Evolutionary conservation across 495 filamentous ascomycete genomes (phyloP).

Genomic region (Daldinia caldariorum): DNA sequence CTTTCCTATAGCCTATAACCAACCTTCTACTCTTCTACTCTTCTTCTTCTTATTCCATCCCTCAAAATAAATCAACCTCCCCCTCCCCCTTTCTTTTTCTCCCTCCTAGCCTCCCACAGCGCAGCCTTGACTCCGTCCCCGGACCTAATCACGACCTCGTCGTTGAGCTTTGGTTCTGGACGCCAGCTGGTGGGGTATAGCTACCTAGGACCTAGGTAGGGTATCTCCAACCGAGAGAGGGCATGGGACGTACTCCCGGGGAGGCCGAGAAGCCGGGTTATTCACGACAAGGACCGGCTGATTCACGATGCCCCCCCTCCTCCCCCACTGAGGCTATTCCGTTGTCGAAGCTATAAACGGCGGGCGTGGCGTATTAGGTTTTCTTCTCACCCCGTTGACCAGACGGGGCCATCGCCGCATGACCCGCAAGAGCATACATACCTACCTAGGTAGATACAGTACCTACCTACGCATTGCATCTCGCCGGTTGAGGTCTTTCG

Average conservation of each 20-base stretch:
- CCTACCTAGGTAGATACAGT: too few relatives aligned
- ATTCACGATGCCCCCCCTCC: neutral
- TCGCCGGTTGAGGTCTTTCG: neutral
- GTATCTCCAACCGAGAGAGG: neutral
- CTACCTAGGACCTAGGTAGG: too few relatives aligned
- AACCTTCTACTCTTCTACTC: too few relatives aligned
- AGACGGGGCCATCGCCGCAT: neutral
- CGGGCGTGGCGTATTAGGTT: neutral
- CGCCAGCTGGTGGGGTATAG: too few relatives aligned
- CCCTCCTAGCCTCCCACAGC: conserved; percentile 60
- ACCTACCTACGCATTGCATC: neutral
- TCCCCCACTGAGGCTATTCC: neutral
- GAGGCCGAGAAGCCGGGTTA: neutral
- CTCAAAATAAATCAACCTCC: too few relatives aligned
- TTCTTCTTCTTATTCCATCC: too few relatives aligned
- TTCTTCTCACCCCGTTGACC: neutral
- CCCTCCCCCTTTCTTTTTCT: too few relatives aligned
- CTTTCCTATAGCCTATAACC: too few relatives aligned
- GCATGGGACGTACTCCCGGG: neutral
- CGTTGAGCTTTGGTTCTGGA: too few relatives aligned
- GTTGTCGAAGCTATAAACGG: neutral
- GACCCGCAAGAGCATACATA: neutral
- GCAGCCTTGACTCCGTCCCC: conserved; percentile 68
- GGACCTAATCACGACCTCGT: conserved; percentile 74
- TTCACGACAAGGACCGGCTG: neutral